A percentile compares a stretch with the other conserved stretches of the same genome.
Conservation (phyloP, 2,329 filamentous ascomycete genomes). For the Ophidiomyces ophidiicola region DNA sequence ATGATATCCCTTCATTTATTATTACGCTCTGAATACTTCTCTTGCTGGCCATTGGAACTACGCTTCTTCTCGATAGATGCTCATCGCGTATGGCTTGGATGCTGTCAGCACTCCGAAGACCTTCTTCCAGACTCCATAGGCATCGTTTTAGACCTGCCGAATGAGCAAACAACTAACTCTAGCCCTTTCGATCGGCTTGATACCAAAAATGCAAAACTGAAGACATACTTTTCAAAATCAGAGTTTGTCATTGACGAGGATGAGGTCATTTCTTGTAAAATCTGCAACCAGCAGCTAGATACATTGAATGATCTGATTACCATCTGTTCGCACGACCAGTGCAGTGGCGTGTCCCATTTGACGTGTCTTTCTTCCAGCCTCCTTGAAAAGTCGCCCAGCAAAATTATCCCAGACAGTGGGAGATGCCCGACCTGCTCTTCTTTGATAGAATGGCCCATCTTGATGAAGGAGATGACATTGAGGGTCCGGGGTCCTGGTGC, state of each 20-base stretch:
- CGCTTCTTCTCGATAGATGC: constrained; percentile 67
- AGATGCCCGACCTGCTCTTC: constrained; percentile 58
- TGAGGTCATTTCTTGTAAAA: constrained; percentile 32
- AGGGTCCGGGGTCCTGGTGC: constrained; percentile 48
- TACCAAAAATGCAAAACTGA: constrained; percentile 41
- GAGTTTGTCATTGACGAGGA: constrained; percentile 31
- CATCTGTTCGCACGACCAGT: constrained; percentile 41
- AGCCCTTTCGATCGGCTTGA: constrained; percentile 34
- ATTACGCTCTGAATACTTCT: constrained; percentile 66
- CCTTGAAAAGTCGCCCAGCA: constrained; percentile 28
- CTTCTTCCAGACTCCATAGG: constrained; percentile 39
- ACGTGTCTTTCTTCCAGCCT: constrained; percentile 44
- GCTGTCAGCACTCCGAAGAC: constrained; percentile 41
- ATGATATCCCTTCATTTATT: constrained; percentile 73
- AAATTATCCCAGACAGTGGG: constrained; percentile 55
- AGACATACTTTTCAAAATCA: constrained; percentile 42
- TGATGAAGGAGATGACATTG: constrained; percentile 73
- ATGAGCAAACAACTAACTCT: constrained; percentile 21
- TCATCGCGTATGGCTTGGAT: constrained; percentile 54
- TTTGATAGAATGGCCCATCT: constrained; percentile 55
- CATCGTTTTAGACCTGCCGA: constrained; percentile 43
- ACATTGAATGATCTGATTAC: constrained; percentile 33
- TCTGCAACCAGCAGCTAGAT: constrained; percentile 37
- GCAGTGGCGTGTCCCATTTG: constrained; percentile 42
- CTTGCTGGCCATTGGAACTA: constrained; percentile 66